These are phyloP conservation scores for Penicillium paxilli DNA, from an alignment of 495 filamentous ascomycete genomes.

Conservation along the genomic window DNA sequence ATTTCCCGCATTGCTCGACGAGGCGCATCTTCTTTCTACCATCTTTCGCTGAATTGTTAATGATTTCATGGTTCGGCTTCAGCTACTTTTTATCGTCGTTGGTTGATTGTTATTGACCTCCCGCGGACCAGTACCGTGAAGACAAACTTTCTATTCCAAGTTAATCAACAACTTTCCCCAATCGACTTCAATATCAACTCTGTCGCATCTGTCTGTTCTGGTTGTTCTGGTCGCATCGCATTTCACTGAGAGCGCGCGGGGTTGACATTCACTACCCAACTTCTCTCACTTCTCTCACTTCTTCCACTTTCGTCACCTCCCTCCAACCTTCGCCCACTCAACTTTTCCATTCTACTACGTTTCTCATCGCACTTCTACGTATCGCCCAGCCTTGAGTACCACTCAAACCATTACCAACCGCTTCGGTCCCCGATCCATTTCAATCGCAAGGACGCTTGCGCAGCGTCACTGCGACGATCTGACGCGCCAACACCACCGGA, in stretches of 20 bases:
- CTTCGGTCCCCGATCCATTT: not conserved
- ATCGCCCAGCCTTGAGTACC: slow-evolving; percentile 8
- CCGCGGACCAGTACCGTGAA: no score
- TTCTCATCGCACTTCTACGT: slow-evolving; percentile 17
- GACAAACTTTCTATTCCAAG: not conserved
- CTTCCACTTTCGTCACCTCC: no score
- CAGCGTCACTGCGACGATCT: slow-evolving; percentile 22
- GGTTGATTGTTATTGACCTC: not conserved
- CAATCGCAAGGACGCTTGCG: slow-evolving; percentile 16
- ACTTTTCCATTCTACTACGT: not conserved
- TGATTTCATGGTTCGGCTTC: not conserved
- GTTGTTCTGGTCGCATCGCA: slow-evolving; percentile 23
- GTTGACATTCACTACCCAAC: slow-evolving; percentile 18
- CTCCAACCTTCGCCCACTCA: not conserved
- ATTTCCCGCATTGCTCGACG: slow-evolving; percentile 18
- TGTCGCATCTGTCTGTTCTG: slow-evolving; percentile 21
- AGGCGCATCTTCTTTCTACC: slow-evolving; percentile 16
- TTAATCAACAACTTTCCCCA: not conserved
- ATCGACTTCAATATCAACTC: not conserved
- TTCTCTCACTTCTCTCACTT: slow-evolving; percentile 14
- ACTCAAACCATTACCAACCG: not conserved
- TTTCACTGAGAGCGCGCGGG: slow-evolving; percentile 13
- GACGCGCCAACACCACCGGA: slow-evolving; percentile 25
- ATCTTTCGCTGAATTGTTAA: slow-evolving; percentile 3
- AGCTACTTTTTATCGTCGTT: not conserved